Evolutionary conservation across 2,329 filamentous ascomycete species (phyloP), one percentile per base, ranked within the genome.

Genomic region (Aurifilum marmelostoma): DNA sequence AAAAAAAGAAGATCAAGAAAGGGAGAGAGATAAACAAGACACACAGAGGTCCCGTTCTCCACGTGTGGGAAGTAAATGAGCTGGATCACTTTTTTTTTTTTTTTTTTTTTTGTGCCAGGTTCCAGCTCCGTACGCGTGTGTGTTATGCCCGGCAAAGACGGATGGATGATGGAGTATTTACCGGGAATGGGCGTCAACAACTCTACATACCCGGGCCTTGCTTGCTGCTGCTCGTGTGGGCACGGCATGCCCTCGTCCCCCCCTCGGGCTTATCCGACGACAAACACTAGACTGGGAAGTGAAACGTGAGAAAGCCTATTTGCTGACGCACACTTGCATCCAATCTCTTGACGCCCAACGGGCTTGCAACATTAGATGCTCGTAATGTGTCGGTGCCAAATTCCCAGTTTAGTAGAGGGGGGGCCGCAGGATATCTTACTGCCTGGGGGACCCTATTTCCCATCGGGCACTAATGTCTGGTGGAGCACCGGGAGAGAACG

Each of bases 381-480:
- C 67, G 67, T 58, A 62, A 50, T 18, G 16, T 52, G 37, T 64
- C 67, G 69, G 69, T 66, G 63, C 61, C 69, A 63, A 32, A 66
- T 56, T 66, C 69, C 69, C 59, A 71, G 7, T 60, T 65, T 69
- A 63, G 34, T 4, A 8, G 34, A 34, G 34, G 69, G 69, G 69
- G 69, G 63, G 58, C 61, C 24, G 27, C 41, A 63, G 61, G 61
- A 63, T 12, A 43, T 52, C 1, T n/a, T n/a, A 47, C 21, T 47
- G 43, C 43, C 43, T 62, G 56, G 61, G 59, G 67, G 69, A 56
- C 60, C 63, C 64, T 67, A 69, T 67, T 69, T 71, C 67, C 64
- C 69, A 71, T 71, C 69, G 69, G 69, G 69, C 69, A 71, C 66
- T 67, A 69, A 69, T 29, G 67, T 37, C 54, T 37, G 58, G 69